These are phyloP conservation scores for Stemphylium beticola DNA, from an alignment of 2,329 filamentous ascomycete species.

Conservation along the genomic window DNA sequence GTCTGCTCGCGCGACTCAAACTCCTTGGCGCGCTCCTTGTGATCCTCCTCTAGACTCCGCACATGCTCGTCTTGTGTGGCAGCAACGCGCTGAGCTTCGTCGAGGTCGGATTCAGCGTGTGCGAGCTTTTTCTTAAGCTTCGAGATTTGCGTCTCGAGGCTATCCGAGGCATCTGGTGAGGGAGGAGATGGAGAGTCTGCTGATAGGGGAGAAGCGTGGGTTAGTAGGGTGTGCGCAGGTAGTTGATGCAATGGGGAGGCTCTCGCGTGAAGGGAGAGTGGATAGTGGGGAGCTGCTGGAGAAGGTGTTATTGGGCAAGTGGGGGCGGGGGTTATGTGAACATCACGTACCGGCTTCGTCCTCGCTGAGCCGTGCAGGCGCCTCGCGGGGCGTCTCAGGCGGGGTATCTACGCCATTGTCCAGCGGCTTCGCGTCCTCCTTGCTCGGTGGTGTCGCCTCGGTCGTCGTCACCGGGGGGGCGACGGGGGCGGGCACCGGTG, in stretches of 20 bases:
- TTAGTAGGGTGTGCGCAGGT: conserved; percentile 28
- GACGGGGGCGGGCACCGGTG: conserved; percentile 29
- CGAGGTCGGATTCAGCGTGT: conserved; percentile 38
- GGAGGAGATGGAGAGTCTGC: conserved; percentile 37
- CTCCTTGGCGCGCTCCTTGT: conserved; percentile 39
- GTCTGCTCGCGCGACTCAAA: conserved; percentile 41
- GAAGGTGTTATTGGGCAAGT: conserved; percentile 33
- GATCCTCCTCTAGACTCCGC: conserved; percentile 40
- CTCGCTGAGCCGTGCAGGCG: conserved; percentile 15
- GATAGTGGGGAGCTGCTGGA: conserved; percentile 27
- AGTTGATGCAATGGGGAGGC: conserved; percentile 21
- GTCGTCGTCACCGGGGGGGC: conserved; percentile 37
- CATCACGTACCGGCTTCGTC: conserved; percentile 26
- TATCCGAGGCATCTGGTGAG: conserved; percentile 38
- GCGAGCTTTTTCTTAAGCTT: conserved; percentile 43
- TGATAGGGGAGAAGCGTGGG: conserved; percentile 26
- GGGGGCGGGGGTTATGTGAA: conserved; percentile 12
- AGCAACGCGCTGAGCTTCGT: conserved; percentile 42
- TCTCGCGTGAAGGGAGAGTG: conserved; percentile 23
- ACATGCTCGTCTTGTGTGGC: conserved; percentile 38
- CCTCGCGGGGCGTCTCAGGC: conserved; percentile 41
- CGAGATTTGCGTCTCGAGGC: conserved; percentile 38
- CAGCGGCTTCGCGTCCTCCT: conserved; percentile 22
- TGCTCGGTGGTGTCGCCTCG: conserved; percentile 28
- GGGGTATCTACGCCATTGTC: conserved; percentile 43